Percentiles rank a stretch among this genome's conserved stretches.
These are phyloP conservation scores for Nicotiana tabacum DNA, from an alignment of 257 asterid species.

Conservation along the genomic window DNA sequence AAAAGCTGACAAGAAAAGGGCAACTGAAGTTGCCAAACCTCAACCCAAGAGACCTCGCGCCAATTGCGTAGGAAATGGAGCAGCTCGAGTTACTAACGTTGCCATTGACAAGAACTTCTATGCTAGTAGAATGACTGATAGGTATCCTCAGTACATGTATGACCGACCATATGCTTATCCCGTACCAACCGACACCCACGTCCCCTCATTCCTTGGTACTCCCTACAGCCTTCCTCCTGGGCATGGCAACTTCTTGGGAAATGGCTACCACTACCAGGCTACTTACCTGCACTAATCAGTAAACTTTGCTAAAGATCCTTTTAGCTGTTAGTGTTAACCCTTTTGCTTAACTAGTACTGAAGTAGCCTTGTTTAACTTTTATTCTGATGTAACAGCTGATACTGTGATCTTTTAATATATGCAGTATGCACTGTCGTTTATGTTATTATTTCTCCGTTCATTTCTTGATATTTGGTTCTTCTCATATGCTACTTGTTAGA, in stretches of 20 bases:
- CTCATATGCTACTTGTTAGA: not conserved
- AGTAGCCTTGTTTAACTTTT: constrained; percentile 44
- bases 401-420: constrained; percentile 31
- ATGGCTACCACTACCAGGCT: constrained; percentile 89
- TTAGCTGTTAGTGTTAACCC: constrained; percentile 71
- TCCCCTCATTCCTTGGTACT: constrained; percentile 51
- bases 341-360: constrained; percentile 50
- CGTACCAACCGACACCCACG: constrained; percentile 55
- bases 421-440: constrained; percentile 15
- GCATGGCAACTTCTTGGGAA: constrained; percentile 87
- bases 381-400: constrained; percentile 70
- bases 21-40: constrained; percentile 92
- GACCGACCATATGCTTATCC: constrained; percentile 74
- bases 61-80: constrained; percentile 52
- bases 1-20: constrained; percentile 95
- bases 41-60: constrained; percentile 96
- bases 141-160: constrained; percentile 78
- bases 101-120: constrained; percentile 55
- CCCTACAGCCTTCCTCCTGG: constrained; percentile 48
- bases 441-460: not conserved
- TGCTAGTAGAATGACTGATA: constrained; percentile 45
- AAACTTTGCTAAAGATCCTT: constrained; percentile 38
- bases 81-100: constrained; percentile 50
- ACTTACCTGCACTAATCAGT: constrained; percentile 92
- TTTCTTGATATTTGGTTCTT: not conserved